phyloP scores from a whole-genome alignment of 2,329 filamentous ascomycete species.

The Sclerotinia glacialis region DNA sequence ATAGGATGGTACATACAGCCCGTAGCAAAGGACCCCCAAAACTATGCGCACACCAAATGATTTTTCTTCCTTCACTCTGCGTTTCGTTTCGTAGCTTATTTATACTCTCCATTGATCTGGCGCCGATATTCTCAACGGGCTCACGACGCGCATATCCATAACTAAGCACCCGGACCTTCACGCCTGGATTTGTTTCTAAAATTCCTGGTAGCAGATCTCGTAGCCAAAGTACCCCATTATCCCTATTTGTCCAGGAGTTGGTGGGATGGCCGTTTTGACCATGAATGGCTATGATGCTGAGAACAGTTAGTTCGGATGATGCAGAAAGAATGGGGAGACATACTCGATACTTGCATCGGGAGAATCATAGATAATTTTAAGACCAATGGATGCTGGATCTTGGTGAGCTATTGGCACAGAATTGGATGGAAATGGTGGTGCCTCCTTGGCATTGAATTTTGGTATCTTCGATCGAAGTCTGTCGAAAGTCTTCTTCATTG shows the following conservation, averaged over 20 bases:
- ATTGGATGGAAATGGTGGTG: too few relatives aligned
- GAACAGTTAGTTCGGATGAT: background rate
- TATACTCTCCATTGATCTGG: background rate
- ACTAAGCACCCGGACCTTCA: slow-evolving; percentile 1
- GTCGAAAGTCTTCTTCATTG: slow-evolving; percentile 1
- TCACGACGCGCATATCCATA: slow-evolving; percentile 7
- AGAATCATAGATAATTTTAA: background rate
- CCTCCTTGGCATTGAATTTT: background rate
- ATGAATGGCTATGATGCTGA: slow-evolving; percentile 21
- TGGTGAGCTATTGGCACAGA: background rate
- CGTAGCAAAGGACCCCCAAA: slow-evolving; percentile 16
- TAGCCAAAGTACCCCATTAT: slow-evolving; percentile 13
- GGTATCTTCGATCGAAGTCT: background rate
- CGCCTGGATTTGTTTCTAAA: background rate
- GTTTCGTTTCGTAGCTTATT: background rate
- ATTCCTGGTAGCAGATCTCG: slow-evolving; percentile 13
- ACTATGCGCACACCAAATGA: slow-evolving; percentile 16
- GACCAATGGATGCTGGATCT: slow-evolving; percentile 2
- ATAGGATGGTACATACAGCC: background rate
- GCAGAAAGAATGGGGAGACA: background rate
- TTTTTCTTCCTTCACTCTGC: slow-evolving; percentile 7
- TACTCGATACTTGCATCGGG: slow-evolving; percentile 16
- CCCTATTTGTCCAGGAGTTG: slow-evolving; percentile 14
- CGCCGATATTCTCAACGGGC: background rate
- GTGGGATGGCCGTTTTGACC: slow-evolving; percentile 12